Evolutionary conservation across 768 basidiomycete genomes (phyloP).

Genomic region (Trichaptum fuscoviolaceum): DNA sequence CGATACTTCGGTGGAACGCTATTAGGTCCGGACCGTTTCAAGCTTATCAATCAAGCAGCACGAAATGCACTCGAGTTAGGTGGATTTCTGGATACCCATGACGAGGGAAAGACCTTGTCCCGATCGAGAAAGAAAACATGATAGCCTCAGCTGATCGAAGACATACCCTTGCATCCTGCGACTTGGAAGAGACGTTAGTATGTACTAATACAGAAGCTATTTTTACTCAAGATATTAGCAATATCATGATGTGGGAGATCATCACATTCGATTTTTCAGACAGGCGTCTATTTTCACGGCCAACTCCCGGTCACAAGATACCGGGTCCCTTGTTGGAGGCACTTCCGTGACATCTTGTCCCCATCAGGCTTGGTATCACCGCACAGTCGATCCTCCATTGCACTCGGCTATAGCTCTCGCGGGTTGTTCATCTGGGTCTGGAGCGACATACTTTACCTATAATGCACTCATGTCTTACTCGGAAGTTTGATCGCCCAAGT

Average conservation of each 20-base stretch:
- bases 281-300: neutral
- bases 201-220: neutral
- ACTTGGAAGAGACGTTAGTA: neutral
- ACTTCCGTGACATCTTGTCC: neutral
- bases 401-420: neutral
- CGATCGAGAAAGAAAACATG: constrained; percentile 3
- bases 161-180: too few species aligned
- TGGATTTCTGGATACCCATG: constrained; percentile 67
- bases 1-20: constrained; percentile 92
- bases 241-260: neutral
- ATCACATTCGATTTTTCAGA: neutral
- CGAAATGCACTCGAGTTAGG: constrained; percentile 85
- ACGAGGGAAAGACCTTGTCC: constrained; percentile 15
- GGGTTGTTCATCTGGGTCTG: too few species aligned
- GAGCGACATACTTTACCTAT: too few species aligned
- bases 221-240: neutral
- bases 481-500: too few species aligned
- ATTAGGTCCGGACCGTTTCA: constrained; percentile 83
- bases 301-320: neutral
- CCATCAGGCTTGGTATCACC: neutral
- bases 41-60: constrained; percentile 94
- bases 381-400: neutral
- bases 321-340: too few species aligned
- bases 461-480: too few species aligned
- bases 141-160: neutral